Conservation (phyloP, 805 yeast species). For the Barnettozyma botsteinii region DNA sequence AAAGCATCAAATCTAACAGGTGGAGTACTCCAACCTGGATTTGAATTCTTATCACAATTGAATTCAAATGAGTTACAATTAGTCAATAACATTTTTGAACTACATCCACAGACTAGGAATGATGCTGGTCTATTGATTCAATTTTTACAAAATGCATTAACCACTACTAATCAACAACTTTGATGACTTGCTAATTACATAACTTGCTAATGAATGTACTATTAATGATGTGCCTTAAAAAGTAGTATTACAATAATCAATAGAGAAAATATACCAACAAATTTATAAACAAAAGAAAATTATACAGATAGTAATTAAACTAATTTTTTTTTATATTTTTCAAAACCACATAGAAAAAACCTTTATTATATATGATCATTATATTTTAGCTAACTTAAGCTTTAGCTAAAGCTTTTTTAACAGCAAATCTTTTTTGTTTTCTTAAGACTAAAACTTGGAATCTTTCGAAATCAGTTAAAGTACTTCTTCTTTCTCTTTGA, state of each 20-base stretch:
- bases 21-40: slow-evolving; percentile 4
- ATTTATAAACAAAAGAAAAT: slow-evolving; percentile 14
- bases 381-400: slow-evolving; percentile 43
- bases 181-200: no score
- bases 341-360: slow-evolving; percentile 6
- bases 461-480: slow-evolving; percentile 96
- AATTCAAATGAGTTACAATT: slow-evolving; percentile 15
- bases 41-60: slow-evolving; percentile 17
- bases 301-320: slow-evolving; percentile 10
- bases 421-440: slow-evolving; percentile 95
- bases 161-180: neutral
- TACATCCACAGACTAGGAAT: slow-evolving; percentile 17
- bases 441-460: slow-evolving; percentile 97
- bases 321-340: slow-evolving; percentile 16
- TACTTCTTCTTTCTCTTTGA: slow-evolving; percentile 87
- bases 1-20: neutral
- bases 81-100: slow-evolving; percentile 21
- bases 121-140: slow-evolving; percentile 19
- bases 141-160: slow-evolving; percentile 14
- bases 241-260: neutral
- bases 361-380: slow-evolving; percentile 25
- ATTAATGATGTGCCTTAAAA: neutral
- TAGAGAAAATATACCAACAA: neutral
- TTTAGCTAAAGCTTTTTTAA: slow-evolving; percentile 95
- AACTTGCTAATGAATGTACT: neutral